These are phyloP conservation scores for Ophiostoma pallidulum DNA, from an alignment of 2,329 filamentous ascomycete genomes.

Conservation along the genomic window DNA sequence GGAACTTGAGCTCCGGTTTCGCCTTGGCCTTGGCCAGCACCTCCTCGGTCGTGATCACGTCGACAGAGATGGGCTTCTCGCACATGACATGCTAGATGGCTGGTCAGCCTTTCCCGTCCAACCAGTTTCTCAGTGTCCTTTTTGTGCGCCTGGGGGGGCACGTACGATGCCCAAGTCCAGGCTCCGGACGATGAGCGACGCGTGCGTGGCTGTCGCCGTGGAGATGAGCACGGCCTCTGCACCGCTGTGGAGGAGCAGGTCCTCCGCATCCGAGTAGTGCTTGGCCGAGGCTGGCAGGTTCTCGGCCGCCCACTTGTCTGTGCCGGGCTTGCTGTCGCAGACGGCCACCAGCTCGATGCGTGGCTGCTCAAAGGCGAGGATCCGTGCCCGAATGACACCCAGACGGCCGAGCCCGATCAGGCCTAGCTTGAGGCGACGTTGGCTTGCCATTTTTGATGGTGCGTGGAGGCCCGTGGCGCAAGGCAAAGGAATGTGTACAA, in stretches of 20 bases:
- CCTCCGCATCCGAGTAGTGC: constrained; percentile 20
- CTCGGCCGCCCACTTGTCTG: constrained; percentile 22
- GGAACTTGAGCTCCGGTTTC: constrained; percentile 9
- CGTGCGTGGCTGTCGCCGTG: constrained; percentile 24
- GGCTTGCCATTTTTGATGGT: constrained; percentile 2
- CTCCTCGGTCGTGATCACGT: constrained; percentile 6
- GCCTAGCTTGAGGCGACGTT: constrained; percentile 8
- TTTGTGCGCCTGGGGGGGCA: too few relatives aligned
- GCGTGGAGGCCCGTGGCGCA: too few relatives aligned
- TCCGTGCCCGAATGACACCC: constrained; percentile 24
- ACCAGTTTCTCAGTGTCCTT: too few relatives aligned
- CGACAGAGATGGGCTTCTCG: constrained; percentile 6
- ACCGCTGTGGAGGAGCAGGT: constrained; percentile 22
- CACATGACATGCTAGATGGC: constrained; percentile 9
- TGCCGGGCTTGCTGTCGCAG: constrained; percentile 9
- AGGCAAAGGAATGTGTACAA: too few relatives aligned
- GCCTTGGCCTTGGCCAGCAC: constrained; percentile 7
- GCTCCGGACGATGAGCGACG: constrained; percentile 19
- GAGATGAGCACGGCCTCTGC: constrained; percentile 23
- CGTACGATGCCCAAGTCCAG: constrained; percentile 18
- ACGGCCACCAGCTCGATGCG: constrained; percentile 21
- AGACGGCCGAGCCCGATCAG: constrained; percentile 23
- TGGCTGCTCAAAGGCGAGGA: constrained; percentile 26
- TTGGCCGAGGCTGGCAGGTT: constrained; percentile 22
- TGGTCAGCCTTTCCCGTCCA: too few relatives aligned